These are phyloP conservation scores for Leccinellum luteum DNA, from an alignment of 768 basidiomycete genomes.

Conservation along the genomic window DNA sequence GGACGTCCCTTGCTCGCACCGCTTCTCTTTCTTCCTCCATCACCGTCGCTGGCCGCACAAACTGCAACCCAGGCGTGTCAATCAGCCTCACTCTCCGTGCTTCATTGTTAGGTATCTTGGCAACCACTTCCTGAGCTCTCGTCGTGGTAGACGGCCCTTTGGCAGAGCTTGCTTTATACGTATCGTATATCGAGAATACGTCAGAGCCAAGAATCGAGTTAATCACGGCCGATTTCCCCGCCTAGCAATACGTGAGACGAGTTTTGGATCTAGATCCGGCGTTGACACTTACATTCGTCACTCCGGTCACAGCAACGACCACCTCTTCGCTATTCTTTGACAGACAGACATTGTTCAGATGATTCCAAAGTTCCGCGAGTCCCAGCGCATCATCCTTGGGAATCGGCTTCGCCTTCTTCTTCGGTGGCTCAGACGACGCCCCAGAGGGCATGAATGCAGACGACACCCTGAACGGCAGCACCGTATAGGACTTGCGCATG, in stretches of 20 bases:
- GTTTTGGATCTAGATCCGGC: background rate
- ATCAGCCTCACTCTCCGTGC: slow-evolving; percentile 56
- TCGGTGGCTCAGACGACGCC: slow-evolving; percentile 25
- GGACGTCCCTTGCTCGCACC: slow-evolving; percentile 57
- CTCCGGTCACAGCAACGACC: slow-evolving; percentile 76
- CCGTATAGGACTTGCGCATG: slow-evolving; percentile 58
- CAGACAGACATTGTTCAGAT: slow-evolving; percentile 46
- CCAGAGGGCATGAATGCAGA: slow-evolving; percentile 58
- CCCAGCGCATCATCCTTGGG: slow-evolving; percentile 60
- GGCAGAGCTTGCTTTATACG: slow-evolving; percentile 43
- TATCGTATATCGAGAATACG: slow-evolving; percentile 54
- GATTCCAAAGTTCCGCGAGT: slow-evolving; percentile 46
- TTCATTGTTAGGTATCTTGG: slow-evolving; percentile 43
- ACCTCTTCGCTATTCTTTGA: slow-evolving; percentile 50
- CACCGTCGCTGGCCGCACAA: slow-evolving; percentile 45
- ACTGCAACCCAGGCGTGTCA: slow-evolving; percentile 81
- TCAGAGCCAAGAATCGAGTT: slow-evolving; percentile 66
- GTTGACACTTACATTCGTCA: slow-evolving; percentile 63
- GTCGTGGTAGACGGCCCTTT: slow-evolving; percentile 70
- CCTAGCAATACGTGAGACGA: slow-evolving; percentile 38
- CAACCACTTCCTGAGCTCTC: slow-evolving; percentile 57
- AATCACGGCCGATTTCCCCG: slow-evolving; percentile 82
- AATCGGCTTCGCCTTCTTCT: slow-evolving; percentile 47
- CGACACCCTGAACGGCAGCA: slow-evolving; percentile 71
- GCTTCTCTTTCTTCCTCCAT: slow-evolving; percentile 22